These are phyloP conservation scores for Microbotryum lychnidis-dioicae DNA, from an alignment of 1,284 basidiomycete species.

Conservation along the genomic window DNA sequence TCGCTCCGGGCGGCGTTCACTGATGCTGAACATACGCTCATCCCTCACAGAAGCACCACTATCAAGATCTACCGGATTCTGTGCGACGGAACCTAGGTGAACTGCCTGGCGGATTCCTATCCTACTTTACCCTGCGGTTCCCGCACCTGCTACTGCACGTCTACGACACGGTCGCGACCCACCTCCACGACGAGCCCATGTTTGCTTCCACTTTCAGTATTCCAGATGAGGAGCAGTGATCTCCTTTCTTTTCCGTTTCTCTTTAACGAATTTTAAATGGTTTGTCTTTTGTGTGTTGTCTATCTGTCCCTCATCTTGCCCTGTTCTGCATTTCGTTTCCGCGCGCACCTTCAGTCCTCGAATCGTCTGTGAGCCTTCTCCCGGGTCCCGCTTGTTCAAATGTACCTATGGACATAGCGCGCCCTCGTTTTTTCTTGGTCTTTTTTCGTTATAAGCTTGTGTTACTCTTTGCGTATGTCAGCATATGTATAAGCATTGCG, in stretches of 20 bases:
- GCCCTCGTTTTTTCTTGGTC: too few relatives aligned
- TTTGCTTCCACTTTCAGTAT: conserved; percentile 33
- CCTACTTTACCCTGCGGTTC: conserved; percentile 88
- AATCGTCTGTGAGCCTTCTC: too few relatives aligned
- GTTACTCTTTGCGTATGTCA: too few relatives aligned
- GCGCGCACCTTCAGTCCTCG: too few relatives aligned
- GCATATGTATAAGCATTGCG: too few relatives aligned
- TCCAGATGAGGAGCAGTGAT: conserved; percentile 21
- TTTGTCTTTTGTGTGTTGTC: too few relatives aligned
- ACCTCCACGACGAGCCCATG: conserved; percentile 33
- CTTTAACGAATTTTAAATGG: not conserved
- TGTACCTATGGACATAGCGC: too few relatives aligned
- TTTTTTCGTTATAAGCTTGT: too few relatives aligned
- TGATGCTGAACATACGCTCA: conserved; percentile 10
- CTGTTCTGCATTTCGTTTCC: too few relatives aligned
- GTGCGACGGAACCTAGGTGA: conserved; percentile 78
- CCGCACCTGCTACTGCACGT: conserved; percentile 88
- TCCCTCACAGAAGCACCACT: conserved; percentile 78
- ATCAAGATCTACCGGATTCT: conserved; percentile 85
- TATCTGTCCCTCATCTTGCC: too few relatives aligned
- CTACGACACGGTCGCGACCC: conserved; percentile 61
- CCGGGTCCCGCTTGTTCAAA: too few relatives aligned
- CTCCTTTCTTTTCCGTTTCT: too few relatives aligned
- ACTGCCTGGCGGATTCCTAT: conserved; percentile 84
- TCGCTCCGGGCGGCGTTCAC: not conserved